phyloP scores from a whole-genome alignment of 2,329 filamentous ascomycete species.

The Hirsutella minnesotensis region DNA sequence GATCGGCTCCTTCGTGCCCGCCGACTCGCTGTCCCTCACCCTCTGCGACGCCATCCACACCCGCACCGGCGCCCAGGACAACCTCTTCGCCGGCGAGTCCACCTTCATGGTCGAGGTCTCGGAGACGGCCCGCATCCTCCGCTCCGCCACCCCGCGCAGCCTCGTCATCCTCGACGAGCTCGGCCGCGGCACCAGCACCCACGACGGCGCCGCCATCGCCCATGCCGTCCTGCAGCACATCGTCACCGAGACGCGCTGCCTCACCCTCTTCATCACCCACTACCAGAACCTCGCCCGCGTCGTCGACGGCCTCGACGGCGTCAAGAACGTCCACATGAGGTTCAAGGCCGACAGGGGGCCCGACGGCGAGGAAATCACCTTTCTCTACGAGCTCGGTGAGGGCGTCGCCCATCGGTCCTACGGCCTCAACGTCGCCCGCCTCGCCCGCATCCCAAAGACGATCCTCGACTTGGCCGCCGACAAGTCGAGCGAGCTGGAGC shows the following conservation, averaged over 20 bases:
- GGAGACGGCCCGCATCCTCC: slow-evolving; percentile 84
- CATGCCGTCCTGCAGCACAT: slow-evolving; percentile 82
- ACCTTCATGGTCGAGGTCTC: slow-evolving; percentile 98
- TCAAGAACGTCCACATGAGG: slow-evolving; percentile 89
- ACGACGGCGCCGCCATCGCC: slow-evolving; percentile 93
- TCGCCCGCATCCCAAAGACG: slow-evolving; percentile 68
- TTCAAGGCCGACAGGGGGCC: slow-evolving; percentile 43
- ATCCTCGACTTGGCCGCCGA: slow-evolving; percentile 69
- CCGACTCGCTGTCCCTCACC: slow-evolving; percentile 59
- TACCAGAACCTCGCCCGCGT: slow-evolving; percentile 76
- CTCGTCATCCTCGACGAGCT: slow-evolving; percentile 92
- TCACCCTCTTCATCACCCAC: slow-evolving; percentile 95
- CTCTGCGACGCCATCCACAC: slow-evolving; percentile 88
- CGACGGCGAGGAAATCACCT: slow-evolving; percentile 68
- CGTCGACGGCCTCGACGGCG: slow-evolving; percentile 53
- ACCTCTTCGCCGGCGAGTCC: slow-evolving; percentile 85
- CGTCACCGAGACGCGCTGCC: slow-evolving; percentile 58
- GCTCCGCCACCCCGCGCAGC: slow-evolving; percentile 71
- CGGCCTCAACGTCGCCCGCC: slow-evolving; percentile 79
- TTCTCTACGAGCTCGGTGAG: slow-evolving; percentile 83
- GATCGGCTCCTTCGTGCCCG: slow-evolving; percentile 88
- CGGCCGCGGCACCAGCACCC: slow-evolving; percentile 83
- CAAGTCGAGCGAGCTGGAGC: slow-evolving; percentile 73
- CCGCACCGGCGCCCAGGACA: slow-evolving; percentile 91
- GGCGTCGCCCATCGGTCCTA: slow-evolving; percentile 91